Evolutionary conservation across 176 grass and related monocot species (phyloP).

Genomic region (Oryza rufipogon): DNA sequence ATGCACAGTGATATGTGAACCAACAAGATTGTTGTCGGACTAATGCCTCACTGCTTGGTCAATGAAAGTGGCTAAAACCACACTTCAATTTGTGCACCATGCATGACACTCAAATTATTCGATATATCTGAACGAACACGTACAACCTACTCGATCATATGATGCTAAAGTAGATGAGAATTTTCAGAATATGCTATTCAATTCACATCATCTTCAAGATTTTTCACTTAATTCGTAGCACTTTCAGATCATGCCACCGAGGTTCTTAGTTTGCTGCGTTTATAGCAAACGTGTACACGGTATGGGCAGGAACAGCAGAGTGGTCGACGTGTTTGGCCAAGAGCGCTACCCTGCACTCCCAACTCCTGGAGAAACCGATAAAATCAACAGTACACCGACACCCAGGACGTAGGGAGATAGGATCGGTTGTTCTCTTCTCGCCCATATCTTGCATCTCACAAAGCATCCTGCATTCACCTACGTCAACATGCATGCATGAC

Average conservation of each 20-base stretch:
- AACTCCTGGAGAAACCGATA: background rate
- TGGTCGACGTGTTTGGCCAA: background rate
- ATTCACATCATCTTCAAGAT: no score
- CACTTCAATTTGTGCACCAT: no score
- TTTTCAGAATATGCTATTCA: no score
- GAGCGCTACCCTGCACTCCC: background rate
- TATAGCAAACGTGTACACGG: background rate
- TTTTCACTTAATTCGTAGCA: no score
- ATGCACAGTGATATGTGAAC: background rate
- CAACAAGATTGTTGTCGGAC: no score
- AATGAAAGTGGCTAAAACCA: no score
- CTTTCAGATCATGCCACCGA: no score
- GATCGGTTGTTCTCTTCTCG: no score
- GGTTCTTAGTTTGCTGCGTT: background rate
- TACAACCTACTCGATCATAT: background rate
- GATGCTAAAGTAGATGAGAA: background rate
- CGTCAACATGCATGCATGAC: background rate
- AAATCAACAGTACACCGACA: background rate
- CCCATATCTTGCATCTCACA: background rate
- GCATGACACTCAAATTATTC: background rate
- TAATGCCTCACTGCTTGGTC: no score
- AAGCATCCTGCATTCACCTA: background rate
- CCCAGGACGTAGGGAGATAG: background rate
- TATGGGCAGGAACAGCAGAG: background rate
- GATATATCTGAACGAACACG: background rate